phyloP scores from a whole-genome alignment of 1,284 basidiomycete genomes.

The Malassezia globosa region DNA sequence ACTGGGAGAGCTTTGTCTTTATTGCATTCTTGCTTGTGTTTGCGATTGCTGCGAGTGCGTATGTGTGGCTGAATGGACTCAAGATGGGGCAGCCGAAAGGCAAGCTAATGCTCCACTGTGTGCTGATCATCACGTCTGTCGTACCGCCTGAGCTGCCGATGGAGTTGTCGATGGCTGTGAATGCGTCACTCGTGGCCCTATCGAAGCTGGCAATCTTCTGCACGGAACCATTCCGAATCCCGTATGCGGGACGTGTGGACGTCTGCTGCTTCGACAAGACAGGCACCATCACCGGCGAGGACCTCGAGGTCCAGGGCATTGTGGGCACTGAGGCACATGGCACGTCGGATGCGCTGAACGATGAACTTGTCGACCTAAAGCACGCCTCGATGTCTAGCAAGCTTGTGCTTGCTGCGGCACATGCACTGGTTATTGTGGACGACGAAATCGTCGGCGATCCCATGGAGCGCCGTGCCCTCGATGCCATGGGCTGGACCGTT shows the following conservation, averaged over 20 bases:
- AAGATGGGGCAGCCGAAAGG: slow-evolving; percentile 44
- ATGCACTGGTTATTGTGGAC: slow-evolving; percentile 84
- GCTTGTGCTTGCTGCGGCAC: slow-evolving; percentile 79
- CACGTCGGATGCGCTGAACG: not conserved
- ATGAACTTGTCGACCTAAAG: slow-evolving; percentile 61
- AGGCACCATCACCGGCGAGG: slow-evolving; percentile 45
- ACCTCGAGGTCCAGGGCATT: slow-evolving; percentile 44
- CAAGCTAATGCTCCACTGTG: slow-evolving; percentile 44
- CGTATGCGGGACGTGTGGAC: slow-evolving; percentile 44
- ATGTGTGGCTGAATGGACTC: slow-evolving; percentile 42
- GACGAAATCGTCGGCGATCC: slow-evolving; percentile 89
- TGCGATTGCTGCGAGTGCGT: slow-evolving; percentile 41
- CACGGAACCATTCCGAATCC: slow-evolving; percentile 47
- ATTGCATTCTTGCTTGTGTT: slow-evolving; percentile 46
- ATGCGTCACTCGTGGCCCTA: slow-evolving; percentile 59
- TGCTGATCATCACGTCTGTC: slow-evolving; percentile 47
- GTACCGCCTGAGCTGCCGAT: slow-evolving; percentile 46
- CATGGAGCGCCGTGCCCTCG: slow-evolving; percentile 95
- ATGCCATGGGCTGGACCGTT: slow-evolving; percentile 80
- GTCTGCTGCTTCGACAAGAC: slow-evolving; percentile 48
- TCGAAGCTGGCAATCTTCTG: slow-evolving; percentile 59
- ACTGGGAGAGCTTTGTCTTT: slow-evolving; percentile 44
- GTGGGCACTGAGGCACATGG: slow-evolving; percentile 21
- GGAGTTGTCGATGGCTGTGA: slow-evolving; percentile 47
- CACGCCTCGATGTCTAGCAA: slow-evolving; percentile 67